Evolutionary conservation across 352 stramenopile species (phyloP).

Genomic region (Blastocystis sp.): DNA sequence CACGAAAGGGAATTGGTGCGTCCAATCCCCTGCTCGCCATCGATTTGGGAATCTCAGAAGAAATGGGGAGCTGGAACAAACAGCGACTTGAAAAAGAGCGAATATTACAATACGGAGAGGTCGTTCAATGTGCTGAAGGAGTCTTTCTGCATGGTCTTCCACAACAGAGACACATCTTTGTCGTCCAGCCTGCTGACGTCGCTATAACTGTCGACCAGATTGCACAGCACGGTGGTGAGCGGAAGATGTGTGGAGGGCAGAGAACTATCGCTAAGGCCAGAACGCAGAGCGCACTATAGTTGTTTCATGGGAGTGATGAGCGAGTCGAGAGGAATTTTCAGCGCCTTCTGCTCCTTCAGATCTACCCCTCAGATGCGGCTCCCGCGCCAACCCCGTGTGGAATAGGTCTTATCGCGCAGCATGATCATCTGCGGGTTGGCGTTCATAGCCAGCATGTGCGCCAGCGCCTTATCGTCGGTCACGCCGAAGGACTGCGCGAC

Average conservation of each 20-base stretch:
- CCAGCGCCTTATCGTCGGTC: slow-evolving; percentile 18
- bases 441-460: neutral
- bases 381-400: neutral
- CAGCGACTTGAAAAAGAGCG: no score
- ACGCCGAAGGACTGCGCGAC: slow-evolving; percentile 40
- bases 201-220: neutral
- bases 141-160: neutral
- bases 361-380: neutral
- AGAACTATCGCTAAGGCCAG: neutral
- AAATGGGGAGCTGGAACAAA: no score
- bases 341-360: slow-evolving; percentile 29
- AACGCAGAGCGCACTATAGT: neutral
- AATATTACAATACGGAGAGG: neutral
- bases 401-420: neutral
- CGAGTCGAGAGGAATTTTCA: slow-evolving; percentile 3
- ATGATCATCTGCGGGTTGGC: neutral
- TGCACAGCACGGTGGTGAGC: slow-evolving; percentile 6
- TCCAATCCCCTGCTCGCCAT: neutral
- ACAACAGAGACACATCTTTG: neutral
- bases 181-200: neutral
- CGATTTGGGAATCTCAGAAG: no score
- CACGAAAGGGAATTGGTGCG: neutral
- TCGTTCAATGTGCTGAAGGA: neutral
- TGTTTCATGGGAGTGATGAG: neutral
- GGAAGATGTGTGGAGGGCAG: slow-evolving; percentile 13